Base-by-base conservation (phyloP, 176 grass and related monocot genomes). In the Alloteropsis semialata region DNA sequence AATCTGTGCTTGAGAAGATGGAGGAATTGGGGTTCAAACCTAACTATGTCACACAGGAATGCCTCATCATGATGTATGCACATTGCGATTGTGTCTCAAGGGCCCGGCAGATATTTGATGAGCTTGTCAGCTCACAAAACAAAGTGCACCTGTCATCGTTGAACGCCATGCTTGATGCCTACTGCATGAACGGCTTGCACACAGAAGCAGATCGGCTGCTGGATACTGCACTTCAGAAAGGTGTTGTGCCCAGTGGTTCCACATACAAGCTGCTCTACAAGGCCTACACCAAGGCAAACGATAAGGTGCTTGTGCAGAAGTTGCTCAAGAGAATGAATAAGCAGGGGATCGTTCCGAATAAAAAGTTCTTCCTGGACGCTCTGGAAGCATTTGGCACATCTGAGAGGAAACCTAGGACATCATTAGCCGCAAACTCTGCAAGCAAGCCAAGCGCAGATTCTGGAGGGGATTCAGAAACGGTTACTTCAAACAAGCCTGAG, bases 261-360 rank as follows among this genome's bases (percentile, higher is more conserved):
- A 98, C 95, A 16, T 98, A 93, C 75, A 95, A 95, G 83, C 86
- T 98, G 81, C 95, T 98, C 74, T 98, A 98, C 86, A 98, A 88
- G 72, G 92, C 88, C 30, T 94, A 92, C 75, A 90, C 87, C 49
- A 94, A 85, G 65, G 90, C 59, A 0, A 82, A 87, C 10, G 82
- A 91, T 82, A 94, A 94, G 84, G 79, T 80, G 9, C 92, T 98
- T 82, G 79, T 94, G 11, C 82, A 93, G 85, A 92, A 78, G 86
- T 87, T 98, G 86, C 83, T 94, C 62, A 87, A 94, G 71, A 76
- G 45, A 24, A 98, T 98, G 95, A 74, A 93, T 36, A 64, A 77
- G 53, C 86, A 93, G 80, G 90, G 95, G 70, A 95, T 95, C 72
- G 86, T 98, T 77, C 95, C 92, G 0, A 98, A 95, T 89, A 98